Evolutionary conservation across 169 alveolate species (phyloP), one percentile per base, ranked within the genome.

Genomic region (Perkinsus marinus): DNA sequence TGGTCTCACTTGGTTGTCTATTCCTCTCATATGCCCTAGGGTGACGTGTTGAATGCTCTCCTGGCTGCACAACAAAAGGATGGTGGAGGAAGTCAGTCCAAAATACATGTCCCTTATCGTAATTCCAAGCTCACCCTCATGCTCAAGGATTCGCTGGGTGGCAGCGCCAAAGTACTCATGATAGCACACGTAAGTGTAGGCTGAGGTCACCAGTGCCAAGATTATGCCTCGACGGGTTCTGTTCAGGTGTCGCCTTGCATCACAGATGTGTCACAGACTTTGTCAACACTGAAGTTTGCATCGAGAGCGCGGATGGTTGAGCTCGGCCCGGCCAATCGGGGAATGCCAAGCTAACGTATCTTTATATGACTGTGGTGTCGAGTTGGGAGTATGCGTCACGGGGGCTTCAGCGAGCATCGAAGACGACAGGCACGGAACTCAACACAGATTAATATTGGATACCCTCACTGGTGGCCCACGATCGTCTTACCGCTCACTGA

Each of bases 131-230:
- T 92, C 41, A 92, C 93, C 37, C 90, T 92, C 91, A 92, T 92
- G 93, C 47, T 92, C 90, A 92, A 92, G 93, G 93, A 92, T 68
- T 39, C 46, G 36, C 89, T 92, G 46, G 93, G 93, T 3, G 94
- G 94, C 39, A 92, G 90, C 36, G 91, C 94, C 26, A 92, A 90
- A 89, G 91, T 91, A 43, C 39, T 92, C 91, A 92, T 92, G 94
- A 90, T 92, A 57, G 94, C 91, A 39, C 92, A 90, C 34, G 79
- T 57, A 57, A 16, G 79, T 16, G n/a, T n/a, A n/a, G n/a, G n/a
- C n/a, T n/a, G n/a, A n/a, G n/a, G n/a, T n/a, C n/a, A n/a, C n/a
- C n/a, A n/a, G n/a, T n/a, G n/a, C n/a, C n/a, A n/a, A n/a, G n/a
- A n/a, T n/a, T n/a, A n/a, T n/a, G n/a, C n/a, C n/a, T n/a, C n/a